phyloP scores from a whole-genome alignment of 257 asterid genomes.

The Haberlea rhodopensis region DNA sequence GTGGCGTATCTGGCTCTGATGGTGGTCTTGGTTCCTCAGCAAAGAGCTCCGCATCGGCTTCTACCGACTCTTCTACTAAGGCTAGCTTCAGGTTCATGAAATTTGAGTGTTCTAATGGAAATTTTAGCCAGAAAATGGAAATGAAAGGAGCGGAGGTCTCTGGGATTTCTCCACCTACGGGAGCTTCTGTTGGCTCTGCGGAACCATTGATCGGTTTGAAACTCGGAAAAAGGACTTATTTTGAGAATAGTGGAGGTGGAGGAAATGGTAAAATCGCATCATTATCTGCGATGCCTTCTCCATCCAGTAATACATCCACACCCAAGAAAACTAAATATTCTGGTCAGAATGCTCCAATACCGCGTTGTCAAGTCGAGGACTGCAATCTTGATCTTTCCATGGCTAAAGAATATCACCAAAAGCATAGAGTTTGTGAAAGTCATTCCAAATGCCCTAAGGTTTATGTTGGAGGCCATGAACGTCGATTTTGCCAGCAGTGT shows the following conservation, averaged over 20 bases:
- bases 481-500: constrained; percentile 96
- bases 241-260: constrained; percentile 50
- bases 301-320: constrained; percentile 31
- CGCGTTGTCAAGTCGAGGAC: constrained; percentile 80
- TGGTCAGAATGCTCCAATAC: constrained; percentile 36
- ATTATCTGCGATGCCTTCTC: constrained; percentile 37
- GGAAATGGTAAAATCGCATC: constrained; percentile 51
- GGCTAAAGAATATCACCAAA: constrained; percentile 86
- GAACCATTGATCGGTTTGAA: constrained; percentile 69
- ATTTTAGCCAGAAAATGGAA: constrained; percentile 26
- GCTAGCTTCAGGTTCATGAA: constrained; percentile 47
- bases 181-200: constrained; percentile 35
- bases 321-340: constrained; percentile 52
- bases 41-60: constrained; percentile 76
- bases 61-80: constrained; percentile 62
- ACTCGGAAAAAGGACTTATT: constrained; percentile 82
- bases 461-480: constrained; percentile 60
- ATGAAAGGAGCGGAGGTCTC: constrained; percentile 27
- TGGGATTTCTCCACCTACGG: constrained; percentile 45
- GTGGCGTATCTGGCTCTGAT: constrained; percentile 63
- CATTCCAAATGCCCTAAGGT: constrained; percentile 84
- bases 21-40: constrained; percentile 63
- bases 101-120: constrained; percentile 35
- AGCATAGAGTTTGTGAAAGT: constrained; percentile 77
- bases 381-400: constrained; percentile 71